Conservation (phyloP, 805 yeast species). For the Zygotorulaspora danielsina region DNA sequence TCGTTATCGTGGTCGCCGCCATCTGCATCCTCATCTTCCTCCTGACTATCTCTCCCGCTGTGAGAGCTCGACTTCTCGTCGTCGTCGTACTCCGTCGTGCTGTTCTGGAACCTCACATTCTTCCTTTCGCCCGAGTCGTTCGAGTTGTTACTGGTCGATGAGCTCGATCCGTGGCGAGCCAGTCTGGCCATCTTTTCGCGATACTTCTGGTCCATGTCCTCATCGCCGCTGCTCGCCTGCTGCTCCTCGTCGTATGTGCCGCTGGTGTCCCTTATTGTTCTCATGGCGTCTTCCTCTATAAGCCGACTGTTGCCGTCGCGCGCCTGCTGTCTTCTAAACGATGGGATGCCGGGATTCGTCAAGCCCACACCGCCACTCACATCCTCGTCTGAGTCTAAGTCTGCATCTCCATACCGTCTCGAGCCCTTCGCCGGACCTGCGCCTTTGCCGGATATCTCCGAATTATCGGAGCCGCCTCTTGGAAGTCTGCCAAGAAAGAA, state of each 20-base stretch:
- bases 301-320: conserved; percentile 4
- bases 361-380: background rate
- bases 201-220: conserved; percentile 9
- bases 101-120: conserved; percentile 12
- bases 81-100: conserved; percentile 8
- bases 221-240: conserved; percentile 10
- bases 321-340: conserved; percentile 8
- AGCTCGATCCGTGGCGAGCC: conserved; percentile 4
- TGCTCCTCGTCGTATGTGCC: conserved; percentile 15
- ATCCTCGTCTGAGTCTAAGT: conserved; percentile 13
- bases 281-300: conserved; percentile 22
- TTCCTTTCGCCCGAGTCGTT: conserved; percentile 9
- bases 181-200: conserved; percentile 10
- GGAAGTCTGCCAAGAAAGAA: conserved; percentile 7
- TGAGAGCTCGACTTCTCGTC: conserved; percentile 2
- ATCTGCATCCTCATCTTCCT: conserved; percentile 14
- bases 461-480: conserved; percentile 5
- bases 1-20: conserved; percentile 1
- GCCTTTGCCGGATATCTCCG: background rate
- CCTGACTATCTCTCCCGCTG: background rate
- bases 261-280: conserved; percentile 20
- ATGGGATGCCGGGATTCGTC: conserved; percentile 10
- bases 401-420: conserved; percentile 9
- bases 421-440: background rate
- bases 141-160: conserved; percentile 5